A percentile compares a stretch with the other conserved stretches of the same genome.
These are phyloP conservation scores for Carnegiea gigantea DNA, from an alignment of 179 eudicot genomes.

Conservation along the genomic window DNA sequence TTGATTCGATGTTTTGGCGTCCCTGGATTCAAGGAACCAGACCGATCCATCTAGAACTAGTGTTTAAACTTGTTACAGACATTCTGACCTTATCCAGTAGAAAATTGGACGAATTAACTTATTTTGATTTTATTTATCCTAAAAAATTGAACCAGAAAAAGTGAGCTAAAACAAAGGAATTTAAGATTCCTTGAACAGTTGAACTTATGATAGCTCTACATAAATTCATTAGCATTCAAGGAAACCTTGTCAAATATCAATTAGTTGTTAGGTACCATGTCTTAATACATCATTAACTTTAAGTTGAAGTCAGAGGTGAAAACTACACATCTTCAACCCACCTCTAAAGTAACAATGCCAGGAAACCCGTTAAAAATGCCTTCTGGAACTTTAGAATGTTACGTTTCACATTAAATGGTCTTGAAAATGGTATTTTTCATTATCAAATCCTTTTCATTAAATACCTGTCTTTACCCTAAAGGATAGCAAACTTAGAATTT, in stretches of 20 bases:
- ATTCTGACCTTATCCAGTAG: no score
- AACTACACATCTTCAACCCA: slow-evolving; percentile 30
- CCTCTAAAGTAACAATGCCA: slow-evolving; percentile 25
- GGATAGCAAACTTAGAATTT: slow-evolving; percentile 13
- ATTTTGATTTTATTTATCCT: no score
- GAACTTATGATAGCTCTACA: slow-evolving; percentile 4
- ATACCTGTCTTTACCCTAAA: slow-evolving; percentile 43
- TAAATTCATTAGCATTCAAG: slow-evolving; percentile 11
- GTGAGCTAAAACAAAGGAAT: background rate
- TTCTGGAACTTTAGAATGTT: background rate
- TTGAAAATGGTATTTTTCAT: background rate
- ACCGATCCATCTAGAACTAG: no score
- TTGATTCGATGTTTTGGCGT: no score
- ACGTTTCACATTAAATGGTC: slow-evolving; percentile 18
- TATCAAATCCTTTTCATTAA: slow-evolving; percentile 25
- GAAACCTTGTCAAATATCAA: slow-evolving; percentile 6
- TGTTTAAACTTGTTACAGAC: no score
- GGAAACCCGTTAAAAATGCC: slow-evolving; percentile 1
- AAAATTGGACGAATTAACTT: no score
- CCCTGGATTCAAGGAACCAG: no score
- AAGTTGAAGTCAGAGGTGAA: slow-evolving; percentile 34
- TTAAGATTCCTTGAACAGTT: background rate
- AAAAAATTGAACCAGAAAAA: no score
- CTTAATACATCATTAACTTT: slow-evolving; percentile 37
- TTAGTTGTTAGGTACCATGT: slow-evolving; percentile 35